Evolutionary conservation across 306 rosid species (phyloP).

Genomic region (Prosopis cineraria): DNA sequence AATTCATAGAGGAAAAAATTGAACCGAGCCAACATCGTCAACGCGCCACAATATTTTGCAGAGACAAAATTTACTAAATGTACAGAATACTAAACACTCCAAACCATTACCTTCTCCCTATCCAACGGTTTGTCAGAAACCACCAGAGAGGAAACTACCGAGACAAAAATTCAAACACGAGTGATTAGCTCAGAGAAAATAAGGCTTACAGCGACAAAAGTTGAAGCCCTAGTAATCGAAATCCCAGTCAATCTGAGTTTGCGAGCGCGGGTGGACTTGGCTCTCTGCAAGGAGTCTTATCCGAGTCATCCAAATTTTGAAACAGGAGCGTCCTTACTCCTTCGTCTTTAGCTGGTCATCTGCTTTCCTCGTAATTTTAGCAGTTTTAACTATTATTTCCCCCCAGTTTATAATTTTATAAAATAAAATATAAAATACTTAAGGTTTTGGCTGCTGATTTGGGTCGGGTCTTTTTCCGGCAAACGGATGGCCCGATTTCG

Average conservation of each 20-base stretch:
- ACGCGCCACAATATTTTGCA: neutral
- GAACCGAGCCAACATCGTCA: conserved; percentile 18
- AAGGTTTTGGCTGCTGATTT: neutral
- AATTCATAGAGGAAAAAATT: neutral
- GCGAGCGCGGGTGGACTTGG: conserved; percentile 27
- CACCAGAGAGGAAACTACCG: conserved; percentile 24
- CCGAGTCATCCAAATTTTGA: conserved; percentile 15
- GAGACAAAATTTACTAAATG: conserved; percentile 2
- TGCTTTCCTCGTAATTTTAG: neutral
- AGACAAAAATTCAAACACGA: conserved; percentile 1
- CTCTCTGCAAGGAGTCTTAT: conserved; percentile 23
- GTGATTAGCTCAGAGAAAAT: conserved; percentile 9
- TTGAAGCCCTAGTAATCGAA: conserved; percentile 24
- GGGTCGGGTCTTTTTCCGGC: neutral
- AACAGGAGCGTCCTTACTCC: neutral
- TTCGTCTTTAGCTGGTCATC: neutral
- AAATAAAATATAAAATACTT: too few relatives aligned
- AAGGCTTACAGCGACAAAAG: conserved; percentile 37
- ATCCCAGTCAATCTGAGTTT: conserved; percentile 38
- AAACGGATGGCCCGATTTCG: neutral
- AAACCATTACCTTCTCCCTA: neutral
- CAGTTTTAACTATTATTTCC: neutral
- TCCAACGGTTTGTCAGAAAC: conserved; percentile 32
- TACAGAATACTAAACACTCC: neutral
- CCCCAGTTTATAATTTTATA: too few relatives aligned